phyloP scores from a whole-genome alignment of 139 green algal species.

The Marvania coccoides region DNA sequence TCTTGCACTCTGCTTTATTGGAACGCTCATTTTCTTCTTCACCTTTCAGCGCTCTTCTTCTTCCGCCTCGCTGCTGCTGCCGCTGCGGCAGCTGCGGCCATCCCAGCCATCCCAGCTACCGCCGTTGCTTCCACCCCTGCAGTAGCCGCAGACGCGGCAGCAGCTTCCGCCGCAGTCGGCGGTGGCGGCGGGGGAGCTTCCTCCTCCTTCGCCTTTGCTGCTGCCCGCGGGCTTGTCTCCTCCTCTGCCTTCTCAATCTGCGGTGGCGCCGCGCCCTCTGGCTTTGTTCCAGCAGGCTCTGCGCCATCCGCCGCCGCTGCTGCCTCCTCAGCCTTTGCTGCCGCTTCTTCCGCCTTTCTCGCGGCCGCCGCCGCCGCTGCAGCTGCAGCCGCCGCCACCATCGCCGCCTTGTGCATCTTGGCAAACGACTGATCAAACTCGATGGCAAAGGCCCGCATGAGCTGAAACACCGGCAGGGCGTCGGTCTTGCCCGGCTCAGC shows the following conservation, averaged over 20 bases:
- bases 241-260: too few species aligned
- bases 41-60: too few species aligned
- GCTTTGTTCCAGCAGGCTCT: too few species aligned
- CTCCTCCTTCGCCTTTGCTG: background rate
- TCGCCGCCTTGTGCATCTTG: background rate
- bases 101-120: background rate
- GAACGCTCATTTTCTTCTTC: too few species aligned
- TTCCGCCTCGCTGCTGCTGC: background rate
- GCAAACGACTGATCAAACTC: constrained; percentile 22
- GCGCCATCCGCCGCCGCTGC: background rate
- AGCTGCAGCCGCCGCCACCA: background rate
- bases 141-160: constrained; percentile 5
- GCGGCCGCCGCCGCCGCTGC: constrained; percentile 3
- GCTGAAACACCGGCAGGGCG: constrained; percentile 1
- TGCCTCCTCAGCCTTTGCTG: background rate
- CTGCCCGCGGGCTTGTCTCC: constrained; percentile 1
- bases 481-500: constrained; percentile 5
- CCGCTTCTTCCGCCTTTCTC: background rate
- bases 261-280: too few species aligned
- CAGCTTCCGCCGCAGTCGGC: background rate
- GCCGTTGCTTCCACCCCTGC: background rate
- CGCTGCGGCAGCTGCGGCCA: too few species aligned
- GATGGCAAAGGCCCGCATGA: constrained; percentile 7
- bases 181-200: too few species aligned
- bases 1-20: too few species aligned